Evolutionary conservation across 495 filamentous ascomycete species (phyloP), one percentile per base, ranked within the genome.

Genomic region (Hypoxylon fragiforme): DNA sequence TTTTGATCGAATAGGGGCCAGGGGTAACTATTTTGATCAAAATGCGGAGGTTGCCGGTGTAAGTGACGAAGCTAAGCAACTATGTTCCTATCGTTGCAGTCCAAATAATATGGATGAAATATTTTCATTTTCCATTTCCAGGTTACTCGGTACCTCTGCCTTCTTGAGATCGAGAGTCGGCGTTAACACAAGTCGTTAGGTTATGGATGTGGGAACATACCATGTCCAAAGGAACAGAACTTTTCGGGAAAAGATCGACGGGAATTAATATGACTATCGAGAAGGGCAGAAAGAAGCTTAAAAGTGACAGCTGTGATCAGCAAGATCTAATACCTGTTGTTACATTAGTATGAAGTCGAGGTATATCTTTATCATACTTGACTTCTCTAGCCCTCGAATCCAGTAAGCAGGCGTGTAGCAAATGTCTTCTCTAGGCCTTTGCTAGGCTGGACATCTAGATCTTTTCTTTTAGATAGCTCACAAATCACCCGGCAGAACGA

Each of bases 261-360:
- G 21, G 42, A 5, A 43, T 14, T 43, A 8, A 50, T 39, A 18
- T 13, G 44, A 60, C 45, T 34, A 28, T n/a, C 45, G 40, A 30
- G 35, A 34, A 21, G 57, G 44, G 9, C 13, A 19, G 24, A 45
- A 54, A 46, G 46, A 52, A 56, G 41, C 47, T 62, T 44, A 62
- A 50, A 62, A 13, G 15, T 56, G 50, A 52, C 41, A 51, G 36
- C 50, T 28, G 26, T 21, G 57, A 62, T 62, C 57, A 46, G 43
- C 57, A 56, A 42, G 57, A 43, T 46, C 46, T 15, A 28, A 21
- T 21, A 13, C 13, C n/a, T n/a, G n/a, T n/a, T 28, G n/a, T 20
- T 38, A n/a, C 8, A 14, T 38, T 14, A 11, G 44, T 26, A 7
- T 34, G 30, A 41, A 18, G 40, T 20, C 11, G 18, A 3, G n/a